Evolutionary conservation across 352 stramenopile species (phyloP), one percentile per base, ranked within the genome.

Genomic region (Phytophthora ramorum): DNA sequence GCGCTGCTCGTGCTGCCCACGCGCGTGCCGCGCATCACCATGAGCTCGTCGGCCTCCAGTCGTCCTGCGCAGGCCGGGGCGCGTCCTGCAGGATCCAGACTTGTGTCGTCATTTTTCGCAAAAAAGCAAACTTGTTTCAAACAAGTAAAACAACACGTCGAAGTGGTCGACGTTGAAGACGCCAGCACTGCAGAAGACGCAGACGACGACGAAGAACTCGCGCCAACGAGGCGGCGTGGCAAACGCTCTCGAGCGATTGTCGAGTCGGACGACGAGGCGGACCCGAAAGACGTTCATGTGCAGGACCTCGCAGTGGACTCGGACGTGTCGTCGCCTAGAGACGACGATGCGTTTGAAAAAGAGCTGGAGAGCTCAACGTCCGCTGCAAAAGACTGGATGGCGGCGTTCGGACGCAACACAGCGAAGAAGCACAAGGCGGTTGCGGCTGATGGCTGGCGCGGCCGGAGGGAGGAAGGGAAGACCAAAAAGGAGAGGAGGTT

Each of bases 161-260:
- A 51, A 6, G 13, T 19, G n/a, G 44, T 77, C 19, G 66, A 83
- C 10, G 73, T 75, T 37, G 78, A 72, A 16, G 47, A 62, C 2
- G 73, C 71, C n/a, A 81, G 72, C 52, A 73, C 67, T 14, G 63
- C 71, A 10, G 72, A 73, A 63, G 73, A 77, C 32, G 73, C 34
- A 28, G 82, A 87, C 9, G 78, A 90, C 4, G 76, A 88, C 7
- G 79, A 87, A 7, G 58, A 75, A 13, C 37, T 76, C 34, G 66
- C 65, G n/a, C 76, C 78, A 1, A 61, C 49, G 7, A 79, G 79
- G 30, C 66, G 77, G 13, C 71, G 73, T 16, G 63, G 55, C 9
- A 89, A 90, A 68, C 80, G 83, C 45, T 67, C 79, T 12, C 69
- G 83, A 4, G 79, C 75, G 2, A 92, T 92, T 65, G 67, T 90